Base-by-base conservation (phyloP, 306 rosid genomes). In the Hippophae gyantsensis region DNA sequence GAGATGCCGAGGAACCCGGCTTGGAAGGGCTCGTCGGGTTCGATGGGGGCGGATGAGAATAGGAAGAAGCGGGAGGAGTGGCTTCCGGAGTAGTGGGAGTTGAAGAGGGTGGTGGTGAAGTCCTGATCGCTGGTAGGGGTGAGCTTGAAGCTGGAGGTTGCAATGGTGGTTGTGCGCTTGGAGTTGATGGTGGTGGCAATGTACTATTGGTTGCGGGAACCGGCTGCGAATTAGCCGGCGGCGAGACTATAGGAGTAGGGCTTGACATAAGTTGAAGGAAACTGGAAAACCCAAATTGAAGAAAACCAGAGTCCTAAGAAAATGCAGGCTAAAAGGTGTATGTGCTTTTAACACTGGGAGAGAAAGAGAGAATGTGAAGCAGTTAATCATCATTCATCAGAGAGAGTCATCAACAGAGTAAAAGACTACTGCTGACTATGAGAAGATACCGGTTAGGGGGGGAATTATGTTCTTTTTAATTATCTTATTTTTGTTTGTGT, bases 151-250 rank as follows among this genome's bases (percentile, higher is more conserved):
- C 60, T 13, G 55, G 14, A 7, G 62, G 8, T 18, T 70, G 6
- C 27, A 76, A 57, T 0, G 86, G 65, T 0, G 86, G 61, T 6
- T 78, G 75, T 0, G 72, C 0, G 9, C 74, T 27, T 40, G 71
- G 26, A 1, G 32, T 8, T 0, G 79, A 60, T 0, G 80, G 74
- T 3, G 92, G 78, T 0, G 86, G 42, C 0, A 74, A 3, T 0
- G 83, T 62, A 0, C 80, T 54, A 8, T 62, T 7, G n/a, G 78
- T 25, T 0, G 89, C 79, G 0, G 92, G 75, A 0, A 82, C 13
- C 0, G 79, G 64, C 0, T 88, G 78, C 7, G 82, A 79, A 3
- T 79, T 70, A 0, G 79, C 75, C 0, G 74, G 53, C 0, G 76
- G 25, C 0, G 79, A 64, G 10, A 70, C 67, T 0, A 64, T 76